Evolutionary conservation across 768 basidiomycete species (phyloP), one percentile per base, ranked within the genome.

Genomic region (Ramaria sp.): DNA sequence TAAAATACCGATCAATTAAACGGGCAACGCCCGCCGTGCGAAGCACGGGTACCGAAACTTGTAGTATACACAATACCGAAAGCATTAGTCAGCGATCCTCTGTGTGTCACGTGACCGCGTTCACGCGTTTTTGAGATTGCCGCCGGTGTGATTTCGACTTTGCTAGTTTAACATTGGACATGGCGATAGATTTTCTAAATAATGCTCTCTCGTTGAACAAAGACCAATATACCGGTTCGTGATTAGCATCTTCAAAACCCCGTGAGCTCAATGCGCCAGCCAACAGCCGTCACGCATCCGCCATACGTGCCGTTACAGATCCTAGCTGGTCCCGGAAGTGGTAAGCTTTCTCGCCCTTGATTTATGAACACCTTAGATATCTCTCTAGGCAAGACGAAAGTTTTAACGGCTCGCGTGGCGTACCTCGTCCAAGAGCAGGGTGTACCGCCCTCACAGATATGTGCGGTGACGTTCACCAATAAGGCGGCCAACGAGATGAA

Each of bases 401-500:
- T 87, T 24, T 66, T 88, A 24, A 86, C 82, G 4, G 78, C 81
- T 49, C 76, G 87, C 15, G 82, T 88, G 47, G 84, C 81, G 3
- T 73, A 86, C 65, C 71, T 89, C 20, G 81, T 88, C 51, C 65
- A 78, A 6, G 66, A 75, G 30, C 78, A 82, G 62, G 63, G 63
- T 24, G 64, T 85, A 10, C 65, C 73, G 11, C 78, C 86, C 1
- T 72, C 74, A 4, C 73, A 79, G 17, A 84, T 89, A 68, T 86
- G 84, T 63, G 84, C 85, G 2, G 86, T 93, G 11, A 95, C 81
- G 0, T 95, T 93, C 67, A 92, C 91, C 10, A 91, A 91, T 71
- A 91, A 91, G 68, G 90, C 91, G 15, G 89, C 91, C 1, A 84
- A 81, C 59, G 91, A 93, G 71, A 91, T 93, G 89, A 76, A 79